Base-by-base conservation (phyloP, 148 eudicot genomes). In the Talinum fruticosum region DNA sequence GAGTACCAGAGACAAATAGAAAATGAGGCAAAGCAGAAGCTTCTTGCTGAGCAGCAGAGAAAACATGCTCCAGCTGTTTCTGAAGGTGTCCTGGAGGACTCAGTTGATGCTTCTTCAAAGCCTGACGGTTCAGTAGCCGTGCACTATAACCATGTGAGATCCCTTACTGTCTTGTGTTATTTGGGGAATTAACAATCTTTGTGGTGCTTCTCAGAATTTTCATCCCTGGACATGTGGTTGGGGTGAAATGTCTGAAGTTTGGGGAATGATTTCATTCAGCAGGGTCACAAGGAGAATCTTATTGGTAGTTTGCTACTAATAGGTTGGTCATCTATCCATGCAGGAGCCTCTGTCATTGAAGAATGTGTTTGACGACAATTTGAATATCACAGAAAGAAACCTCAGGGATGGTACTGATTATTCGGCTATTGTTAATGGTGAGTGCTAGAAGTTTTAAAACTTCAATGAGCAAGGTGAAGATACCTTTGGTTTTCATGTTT, bases 11-110 rank as follows among this genome's bases (percentile, higher is more conserved):
- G 96, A 80, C 86, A 86, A 53, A 82, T 93, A 45, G 98, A 96
- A 78, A 87, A 90, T 74, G 97, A 93, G 83, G 99, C 99, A 54
- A 96, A 96, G 78, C 97, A 87, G 88, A 96, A 87, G 78, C 93
- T 91, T 78, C 92, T 93, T 41, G 93, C 92, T 66, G 93, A 90
- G 82, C 97, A 86, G 76, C 87, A 82, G 49, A 90, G 84, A 73
- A 87, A 64, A 81, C 77, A 41, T 82, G 72, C 84, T 38, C 67
- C 47, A 71, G 57, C 78, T 49, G 76, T 81, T 53, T 66, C 79
- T 21, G 88, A 78, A 71, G 86, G 76, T 54, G 79, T 53, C 32
- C 29, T 72, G 30, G 57, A 79, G 33, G 73, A 67, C 18, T 19
- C 49, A 16, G 72, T n/a, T 64, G 82, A 83, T 74, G 72, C 37